These are phyloP conservation scores for Umbelopsis vinacea DNA, from an alignment of 192 early-diverging fungal species.

Conservation along the genomic window DNA sequence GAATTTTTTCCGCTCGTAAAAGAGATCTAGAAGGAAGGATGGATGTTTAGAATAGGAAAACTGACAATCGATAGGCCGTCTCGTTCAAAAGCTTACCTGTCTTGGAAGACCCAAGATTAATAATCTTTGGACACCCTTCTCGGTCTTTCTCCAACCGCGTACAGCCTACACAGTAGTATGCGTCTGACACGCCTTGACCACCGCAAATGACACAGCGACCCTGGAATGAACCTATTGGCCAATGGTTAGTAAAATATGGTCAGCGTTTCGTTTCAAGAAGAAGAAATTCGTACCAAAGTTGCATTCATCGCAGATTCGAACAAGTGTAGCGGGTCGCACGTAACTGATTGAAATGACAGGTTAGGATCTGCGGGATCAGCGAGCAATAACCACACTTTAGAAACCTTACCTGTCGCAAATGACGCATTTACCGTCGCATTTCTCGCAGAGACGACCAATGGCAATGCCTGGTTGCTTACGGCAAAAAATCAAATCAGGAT, in stretches of 20 bases:
- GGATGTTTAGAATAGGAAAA: neutral
- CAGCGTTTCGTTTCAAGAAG: neutral
- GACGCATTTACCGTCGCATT: constrained; percentile 91
- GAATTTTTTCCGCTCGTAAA: constrained; percentile 94
- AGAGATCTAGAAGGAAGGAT: constrained; percentile 57
- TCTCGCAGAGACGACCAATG: constrained; percentile 85
- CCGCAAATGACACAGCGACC: constrained; percentile 93
- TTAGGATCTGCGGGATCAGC: neutral
- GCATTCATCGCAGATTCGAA: constrained; percentile 95
- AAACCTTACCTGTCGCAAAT: constrained; percentile 87
- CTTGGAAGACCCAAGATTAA: constrained; percentile 93
- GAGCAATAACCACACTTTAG: neutral
- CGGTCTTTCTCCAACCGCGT: constrained; percentile 92
- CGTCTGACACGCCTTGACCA: constrained; percentile 86
- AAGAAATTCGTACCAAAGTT: constrained; percentile 70
- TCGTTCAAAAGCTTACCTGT: constrained; percentile 45
- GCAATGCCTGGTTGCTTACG: constrained; percentile 93
- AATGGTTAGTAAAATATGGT: neutral
- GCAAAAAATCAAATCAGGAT: constrained; percentile 94
- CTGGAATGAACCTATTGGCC: constrained; percentile 65
- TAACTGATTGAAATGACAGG: constrained; percentile 47
- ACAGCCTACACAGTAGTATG: constrained; percentile 94
- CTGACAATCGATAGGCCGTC: neutral
- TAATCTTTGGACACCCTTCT: constrained; percentile 97
- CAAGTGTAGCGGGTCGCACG: constrained; percentile 86